Evolutionary conservation across 495 filamentous ascomycete genomes (phyloP).

Genomic region (Tricharina praecox): DNA sequence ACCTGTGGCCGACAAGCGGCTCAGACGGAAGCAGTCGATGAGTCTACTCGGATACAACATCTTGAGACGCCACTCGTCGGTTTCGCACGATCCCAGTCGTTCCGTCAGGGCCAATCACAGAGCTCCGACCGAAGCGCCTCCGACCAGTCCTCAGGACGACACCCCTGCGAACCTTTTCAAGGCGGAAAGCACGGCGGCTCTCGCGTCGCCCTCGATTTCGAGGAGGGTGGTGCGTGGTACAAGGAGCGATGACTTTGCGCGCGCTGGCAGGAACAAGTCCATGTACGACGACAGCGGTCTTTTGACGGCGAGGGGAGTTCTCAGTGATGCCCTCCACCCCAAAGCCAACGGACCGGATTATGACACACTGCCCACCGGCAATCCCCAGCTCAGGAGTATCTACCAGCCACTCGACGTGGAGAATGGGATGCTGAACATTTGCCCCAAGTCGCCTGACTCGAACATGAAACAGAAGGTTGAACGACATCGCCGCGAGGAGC

Average conservation of each 20-base stretch:
- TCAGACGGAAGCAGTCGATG: constrained; percentile 6
- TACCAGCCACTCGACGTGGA: neutral
- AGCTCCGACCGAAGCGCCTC: constrained; percentile 2
- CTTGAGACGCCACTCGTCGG: neutral
- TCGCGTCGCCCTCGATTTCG: constrained; percentile 1
- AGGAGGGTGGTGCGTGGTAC: neutral
- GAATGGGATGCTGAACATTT: neutral
- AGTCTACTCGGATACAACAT: neutral
- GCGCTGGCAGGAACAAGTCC: neutral
- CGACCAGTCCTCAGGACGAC: neutral
- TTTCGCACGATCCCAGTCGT: neutral
- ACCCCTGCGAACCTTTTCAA: neutral
- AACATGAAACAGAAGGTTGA: neutral
- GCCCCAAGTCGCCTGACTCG: neutral
- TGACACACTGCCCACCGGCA: neutral
- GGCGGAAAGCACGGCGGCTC: constrained; percentile 4
- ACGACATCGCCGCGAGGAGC: constrained; percentile 4
- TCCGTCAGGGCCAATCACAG: constrained; percentile 2
- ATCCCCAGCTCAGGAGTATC: neutral
- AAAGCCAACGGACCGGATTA: neutral
- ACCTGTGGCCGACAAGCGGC: neutral
- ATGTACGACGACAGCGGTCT: constrained; percentile 15
- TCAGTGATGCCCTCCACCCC: constrained; percentile 1
- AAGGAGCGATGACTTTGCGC: neutral
- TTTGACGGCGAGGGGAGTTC: constrained; percentile 18